A percentile compares a stretch with the other conserved stretches of the same genome.
These are phyloP conservation scores for Termitomyces sp. DNA, from an alignment of 768 basidiomycete genomes.

Conservation along the genomic window DNA sequence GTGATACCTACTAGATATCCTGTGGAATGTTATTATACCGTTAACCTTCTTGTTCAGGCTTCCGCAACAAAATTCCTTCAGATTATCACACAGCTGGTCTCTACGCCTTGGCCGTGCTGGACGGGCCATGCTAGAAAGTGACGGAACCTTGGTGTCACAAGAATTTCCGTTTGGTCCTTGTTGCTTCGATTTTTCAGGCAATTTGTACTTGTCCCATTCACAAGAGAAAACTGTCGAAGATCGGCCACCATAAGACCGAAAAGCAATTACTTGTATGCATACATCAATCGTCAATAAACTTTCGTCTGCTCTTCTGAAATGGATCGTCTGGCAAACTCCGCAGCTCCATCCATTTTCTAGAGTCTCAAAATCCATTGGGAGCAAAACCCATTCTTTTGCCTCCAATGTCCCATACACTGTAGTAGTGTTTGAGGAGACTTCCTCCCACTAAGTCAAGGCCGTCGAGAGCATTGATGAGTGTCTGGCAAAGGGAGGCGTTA, in stretches of 20 bases:
- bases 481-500: constrained; percentile 45
- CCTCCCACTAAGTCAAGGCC: constrained; percentile 47
- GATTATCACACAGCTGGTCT: background rate
- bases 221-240: background rate
- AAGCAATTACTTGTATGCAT: background rate
- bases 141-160: background rate
- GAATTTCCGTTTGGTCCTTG: background rate
- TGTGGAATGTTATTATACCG: background rate
- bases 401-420: constrained; percentile 53
- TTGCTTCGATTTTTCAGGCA: background rate
- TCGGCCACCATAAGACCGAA: background rate
- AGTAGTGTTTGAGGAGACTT: constrained; percentile 55
- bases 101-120: background rate
- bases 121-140: background rate
- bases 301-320: background rate
- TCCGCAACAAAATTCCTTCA: background rate
- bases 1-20: background rate
- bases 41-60: background rate
- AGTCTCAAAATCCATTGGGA: constrained; percentile 18
- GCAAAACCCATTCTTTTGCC: constrained; percentile 48
- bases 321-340: background rate
- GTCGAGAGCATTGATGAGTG: constrained; percentile 55
- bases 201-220: background rate
- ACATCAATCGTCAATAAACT: background rate
- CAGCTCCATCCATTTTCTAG: background rate